Conservation (phyloP, 2,329 filamentous ascomycete species). For the Hirsutella minnesotensis region DNA sequence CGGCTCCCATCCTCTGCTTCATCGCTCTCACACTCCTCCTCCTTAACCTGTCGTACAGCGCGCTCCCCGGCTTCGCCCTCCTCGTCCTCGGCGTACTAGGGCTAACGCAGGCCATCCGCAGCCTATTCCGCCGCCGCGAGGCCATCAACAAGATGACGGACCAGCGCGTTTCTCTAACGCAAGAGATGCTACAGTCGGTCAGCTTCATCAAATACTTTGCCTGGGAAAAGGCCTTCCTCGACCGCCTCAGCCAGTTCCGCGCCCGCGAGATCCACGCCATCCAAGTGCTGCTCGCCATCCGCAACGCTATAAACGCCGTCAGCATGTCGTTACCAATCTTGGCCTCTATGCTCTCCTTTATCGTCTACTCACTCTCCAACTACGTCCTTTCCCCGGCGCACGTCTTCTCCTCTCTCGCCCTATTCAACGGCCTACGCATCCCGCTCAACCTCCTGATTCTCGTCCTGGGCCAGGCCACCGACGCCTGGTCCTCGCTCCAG, state of each 20-base stretch:
- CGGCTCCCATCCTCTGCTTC: conserved; percentile 64
- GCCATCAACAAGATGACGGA: conserved; percentile 90
- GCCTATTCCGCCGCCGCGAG: conserved; percentile 62
- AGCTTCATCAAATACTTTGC: conserved; percentile 95
- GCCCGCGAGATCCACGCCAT: conserved; percentile 67
- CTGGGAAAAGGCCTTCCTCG: conserved; percentile 82
- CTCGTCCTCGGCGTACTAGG: conserved; percentile 68
- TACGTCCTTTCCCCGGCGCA: conserved; percentile 61
- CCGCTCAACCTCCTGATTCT: conserved; percentile 82
- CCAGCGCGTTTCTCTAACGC: conserved; percentile 78
- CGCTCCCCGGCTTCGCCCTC: conserved; percentile 78
- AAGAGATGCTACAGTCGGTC: conserved; percentile 83
- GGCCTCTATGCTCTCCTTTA: conserved; percentile 89
- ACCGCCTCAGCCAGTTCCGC: conserved; percentile 62
- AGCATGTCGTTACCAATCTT: conserved; percentile 84
- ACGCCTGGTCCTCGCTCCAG: conserved; percentile 74
- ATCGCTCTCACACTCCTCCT: conserved; percentile 70
- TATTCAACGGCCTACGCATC: conserved; percentile 86
- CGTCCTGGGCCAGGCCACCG: conserved; percentile 78
- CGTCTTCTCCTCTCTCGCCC: conserved; percentile 83
- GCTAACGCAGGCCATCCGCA: conserved; percentile 64
- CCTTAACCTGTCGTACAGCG: conserved; percentile 82
- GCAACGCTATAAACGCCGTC: conserved; percentile 75
- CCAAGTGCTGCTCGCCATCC: conserved; percentile 68
- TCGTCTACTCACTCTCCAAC: conserved; percentile 60